Conservation (phyloP, 495 filamentous ascomycete species). For the Xylona heveae region DNA sequence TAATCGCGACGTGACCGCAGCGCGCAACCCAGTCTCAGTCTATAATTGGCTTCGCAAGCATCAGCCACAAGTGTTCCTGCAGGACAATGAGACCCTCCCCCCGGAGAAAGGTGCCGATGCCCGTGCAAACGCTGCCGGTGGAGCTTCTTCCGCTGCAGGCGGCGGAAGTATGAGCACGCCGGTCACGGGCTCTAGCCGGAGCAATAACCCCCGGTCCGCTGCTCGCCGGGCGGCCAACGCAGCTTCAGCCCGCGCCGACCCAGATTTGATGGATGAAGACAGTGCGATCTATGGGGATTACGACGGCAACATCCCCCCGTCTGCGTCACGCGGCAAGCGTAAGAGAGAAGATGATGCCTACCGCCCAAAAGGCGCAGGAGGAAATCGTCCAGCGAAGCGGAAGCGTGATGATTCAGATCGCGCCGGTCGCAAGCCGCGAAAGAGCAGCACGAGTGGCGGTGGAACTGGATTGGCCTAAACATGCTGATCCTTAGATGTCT, state of each 20-base stretch:
- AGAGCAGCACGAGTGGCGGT: no score
- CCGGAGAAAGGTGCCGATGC: conserved; percentile 1
- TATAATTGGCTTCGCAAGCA: conserved; percentile 80
- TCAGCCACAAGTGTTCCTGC: conserved; percentile 64
- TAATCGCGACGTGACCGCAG: conserved; percentile 42
- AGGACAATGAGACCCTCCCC: conserved; percentile 42
- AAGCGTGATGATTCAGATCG: conserved; percentile 5
- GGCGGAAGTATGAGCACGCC: not conserved
- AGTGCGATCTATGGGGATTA: not conserved
- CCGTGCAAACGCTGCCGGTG: not conserved
- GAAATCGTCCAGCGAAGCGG: conserved; percentile 1
- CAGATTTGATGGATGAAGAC: not conserved
- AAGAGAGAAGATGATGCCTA: conserved; percentile 6
- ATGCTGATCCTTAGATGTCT: no score
- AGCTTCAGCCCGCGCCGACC: not conserved
- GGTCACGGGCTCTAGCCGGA: not conserved
- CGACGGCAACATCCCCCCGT: not conserved
- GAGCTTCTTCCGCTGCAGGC: not conserved
- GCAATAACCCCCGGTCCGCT: not conserved
- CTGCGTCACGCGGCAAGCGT: conserved; percentile 2
- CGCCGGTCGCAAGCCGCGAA: no score
- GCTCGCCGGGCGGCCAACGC: not conserved
- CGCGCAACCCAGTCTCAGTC: conserved; percentile 65
- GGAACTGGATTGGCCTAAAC: no score
- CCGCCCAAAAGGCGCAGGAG: conserved; percentile 6